These are phyloP conservation scores for Trypanosoma rangeli DNA, from an alignment of 208 protist genomes.

Conservation along the genomic window DNA sequence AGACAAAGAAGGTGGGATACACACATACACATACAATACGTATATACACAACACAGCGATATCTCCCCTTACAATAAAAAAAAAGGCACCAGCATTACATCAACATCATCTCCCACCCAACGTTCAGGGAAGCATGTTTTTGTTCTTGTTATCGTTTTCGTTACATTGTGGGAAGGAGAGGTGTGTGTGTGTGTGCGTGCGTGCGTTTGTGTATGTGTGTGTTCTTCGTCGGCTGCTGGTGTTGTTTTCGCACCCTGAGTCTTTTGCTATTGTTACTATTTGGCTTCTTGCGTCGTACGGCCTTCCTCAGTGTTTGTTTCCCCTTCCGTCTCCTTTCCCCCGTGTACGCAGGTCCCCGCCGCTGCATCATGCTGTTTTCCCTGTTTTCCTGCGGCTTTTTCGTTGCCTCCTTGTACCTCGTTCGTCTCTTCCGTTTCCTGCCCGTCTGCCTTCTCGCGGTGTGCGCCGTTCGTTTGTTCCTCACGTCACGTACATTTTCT, in stretches of 20 bases:
- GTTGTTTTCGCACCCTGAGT: not conserved
- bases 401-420: not conserved
- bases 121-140: not conserved
- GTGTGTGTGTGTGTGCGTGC: not conserved
- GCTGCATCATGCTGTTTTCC: not conserved
- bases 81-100: not conserved
- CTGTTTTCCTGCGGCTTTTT: not conserved
- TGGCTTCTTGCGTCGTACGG: not conserved
- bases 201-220: no score
- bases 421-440: not conserved
- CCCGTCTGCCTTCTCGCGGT: not conserved
- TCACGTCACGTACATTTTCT: not conserved
- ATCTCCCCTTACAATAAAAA: not conserved
- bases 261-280: no score
- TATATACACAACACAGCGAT: not conserved
- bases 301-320: no score
- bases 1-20: conserved; percentile 22
- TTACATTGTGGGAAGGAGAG: not conserved
- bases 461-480: not conserved
- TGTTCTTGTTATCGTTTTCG: conserved; percentile 8
- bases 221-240: not conserved
- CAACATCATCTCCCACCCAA: not conserved
- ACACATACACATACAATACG: not conserved
- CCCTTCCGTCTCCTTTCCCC: not conserved
- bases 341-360: no score